A percentile compares a stretch with the other conserved stretches of the same genome.
These are phyloP conservation scores for Debaryomyces subglobosus DNA, from an alignment of 1,139 yeast species.

Conservation along the genomic window DNA sequence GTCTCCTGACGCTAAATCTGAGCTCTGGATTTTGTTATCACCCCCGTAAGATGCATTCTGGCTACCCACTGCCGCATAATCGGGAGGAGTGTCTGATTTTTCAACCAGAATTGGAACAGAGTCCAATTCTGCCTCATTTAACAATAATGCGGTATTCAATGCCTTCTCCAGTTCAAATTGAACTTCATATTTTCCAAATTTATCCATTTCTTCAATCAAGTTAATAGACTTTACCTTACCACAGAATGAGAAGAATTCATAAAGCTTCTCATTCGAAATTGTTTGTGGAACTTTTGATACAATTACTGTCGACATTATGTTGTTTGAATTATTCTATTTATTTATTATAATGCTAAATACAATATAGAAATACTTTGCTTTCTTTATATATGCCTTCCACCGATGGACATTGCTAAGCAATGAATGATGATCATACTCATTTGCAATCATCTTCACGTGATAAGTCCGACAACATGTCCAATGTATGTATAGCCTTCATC, in stretches of 20 bases:
- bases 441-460: conserved; percentile 6
- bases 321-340: background rate
- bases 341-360: background rate
- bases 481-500: conserved; percentile 1
- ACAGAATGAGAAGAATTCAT: conserved; percentile 76
- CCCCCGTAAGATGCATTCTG: conserved; percentile 14
- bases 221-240: conserved; percentile 61
- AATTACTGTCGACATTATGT: conserved; percentile 45
- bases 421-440: conserved; percentile 1
- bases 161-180: conserved; percentile 64
- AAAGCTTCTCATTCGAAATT: conserved; percentile 57
- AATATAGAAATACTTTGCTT: background rate
- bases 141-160: conserved; percentile 69
- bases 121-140: conserved; percentile 75
- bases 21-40: conserved; percentile 4
- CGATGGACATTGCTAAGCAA: background rate
- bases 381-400: conserved; percentile 1
- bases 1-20: conserved; percentile 20
- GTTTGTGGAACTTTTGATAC: conserved; percentile 63
- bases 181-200: conserved; percentile 48
- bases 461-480: background rate
- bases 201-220: conserved; percentile 30
- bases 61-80: conserved; percentile 7
- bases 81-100: conserved; percentile 25
- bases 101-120: conserved; percentile 56